Evolutionary conservation across 805 yeast genomes (phyloP), one percentile per base, ranked within the genome.

Genomic region (Candida sanyiensis): DNA sequence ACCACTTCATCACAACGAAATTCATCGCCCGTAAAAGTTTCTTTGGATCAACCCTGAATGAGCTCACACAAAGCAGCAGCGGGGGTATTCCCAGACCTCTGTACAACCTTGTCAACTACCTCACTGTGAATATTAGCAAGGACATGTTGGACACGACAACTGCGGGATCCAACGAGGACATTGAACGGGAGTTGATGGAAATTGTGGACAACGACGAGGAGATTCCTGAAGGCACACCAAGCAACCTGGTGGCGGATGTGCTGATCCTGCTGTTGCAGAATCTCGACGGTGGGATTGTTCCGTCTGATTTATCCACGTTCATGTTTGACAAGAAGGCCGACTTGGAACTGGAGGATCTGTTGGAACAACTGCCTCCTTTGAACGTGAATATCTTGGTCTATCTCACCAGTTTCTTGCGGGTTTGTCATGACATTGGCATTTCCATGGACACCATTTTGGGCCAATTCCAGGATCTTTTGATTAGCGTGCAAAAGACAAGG

Each of bases 301-400:
- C 69, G 30, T 47, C 44, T 12, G 64, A 56, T 37, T 50, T 57
- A 19, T 43, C 63, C 0, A 47, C 51, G 7, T 51, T 45, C 33
- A 35, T 57, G 21, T 42, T 54, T 32, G 48, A 45, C 13, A 46
- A 43, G 25, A 49, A 50, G 20, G 47, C 51, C 31, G 47, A 46
- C 12, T 58, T 52, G 32, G 56, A 62, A 25, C 48, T 59, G 35
- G 58, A 62, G 15, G 48, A 50, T 34, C 47, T 68, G 6, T 42
- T 69, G 26, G 74, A 69, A 32, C 55, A 50, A 5, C 43, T 69
- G 7, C 70, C 72, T 7, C 56, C 67, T 4, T 49, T 64, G 28
- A 61, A 69, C 35, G 67, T 67, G 20, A 69, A 69, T 39, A 62
- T 66, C 8, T 46, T 69, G 47, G 58, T 69, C 22, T 69, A 64